Evolutionary conservation across 208 protist genomes (phyloP), one percentile per base, ranked within the genome.

Genomic region (Phytomonas sp.): DNA sequence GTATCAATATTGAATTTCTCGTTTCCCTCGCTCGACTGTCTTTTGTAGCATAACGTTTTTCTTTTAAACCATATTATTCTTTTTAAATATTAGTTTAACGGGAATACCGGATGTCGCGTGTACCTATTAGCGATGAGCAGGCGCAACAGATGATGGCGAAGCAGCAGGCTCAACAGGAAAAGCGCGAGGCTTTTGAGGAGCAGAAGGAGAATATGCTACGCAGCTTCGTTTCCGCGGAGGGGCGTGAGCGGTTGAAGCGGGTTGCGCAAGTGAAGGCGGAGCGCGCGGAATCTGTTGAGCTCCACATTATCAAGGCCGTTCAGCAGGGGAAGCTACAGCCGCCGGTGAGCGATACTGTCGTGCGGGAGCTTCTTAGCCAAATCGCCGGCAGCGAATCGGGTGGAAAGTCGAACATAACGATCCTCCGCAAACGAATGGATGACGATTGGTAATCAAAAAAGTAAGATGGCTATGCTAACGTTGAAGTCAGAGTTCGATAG

Each of bases 121-220:
- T 96, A 0, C 91, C 91, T 7, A 94, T 96, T 34, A 92, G 84
- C 15, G 91, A 96, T 62, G 83, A 93, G 76, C 85, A 94, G 82
- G 89, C 88, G 15, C 84, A 95, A 80, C 83, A 89, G 71, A 94
- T 95, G 87, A 79, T 95, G 81, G 81, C 88, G 64, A 81, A 92
- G 80, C 87, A 95, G 81, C 89, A 95, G 76, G 80, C 80, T 36
- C 89, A 94, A 73, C 77, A 95, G 77, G 88, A 96, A 56, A 74
- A 85, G 28, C 77, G 66, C 63, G 90, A 85, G 37, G 88, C 84
- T 2, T 81, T 89, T 59, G 68, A 82, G 30, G 90, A 97, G 79
- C 93, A 97, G 78, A 92, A 91, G 79, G 91, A 94, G 29, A 88
- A 88, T 60, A 87, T 93, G 65, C 70, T 97, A 30, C 87, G 93